A percentile compares a stretch with the other conserved stretches of the same genome.
Conservation (phyloP, 441 rosid genomes). For the Brassica hybrid region DNA sequence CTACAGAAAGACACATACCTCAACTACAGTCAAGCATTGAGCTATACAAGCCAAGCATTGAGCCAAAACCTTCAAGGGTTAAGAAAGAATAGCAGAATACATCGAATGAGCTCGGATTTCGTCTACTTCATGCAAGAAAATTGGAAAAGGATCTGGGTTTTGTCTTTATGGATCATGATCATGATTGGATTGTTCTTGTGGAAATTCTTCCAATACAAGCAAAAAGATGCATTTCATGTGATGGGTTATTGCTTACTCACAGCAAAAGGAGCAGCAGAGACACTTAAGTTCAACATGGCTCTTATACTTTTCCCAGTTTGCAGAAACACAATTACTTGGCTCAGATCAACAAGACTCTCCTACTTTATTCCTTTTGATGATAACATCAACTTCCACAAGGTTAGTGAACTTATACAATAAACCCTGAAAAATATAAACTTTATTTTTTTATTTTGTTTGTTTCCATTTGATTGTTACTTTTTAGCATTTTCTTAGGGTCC, state of each 20-base stretch:
- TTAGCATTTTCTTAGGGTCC: slow-evolving; percentile 22
- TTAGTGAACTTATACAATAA: slow-evolving; percentile 25
- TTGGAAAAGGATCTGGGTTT: slow-evolving; percentile 46
- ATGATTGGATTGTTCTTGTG: slow-evolving; percentile 45
- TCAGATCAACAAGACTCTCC: slow-evolving; percentile 40
- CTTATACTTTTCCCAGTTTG: slow-evolving; percentile 74
- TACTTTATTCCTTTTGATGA: slow-evolving; percentile 45
- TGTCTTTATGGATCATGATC: slow-evolving; percentile 41
- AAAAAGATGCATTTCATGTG: slow-evolving; percentile 54
- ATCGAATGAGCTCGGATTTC: slow-evolving; percentile 39
- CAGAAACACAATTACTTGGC: slow-evolving; percentile 49
- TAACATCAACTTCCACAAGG: slow-evolving; percentile 52
- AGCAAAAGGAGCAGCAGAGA: slow-evolving; percentile 78
- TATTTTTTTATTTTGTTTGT: neutral
- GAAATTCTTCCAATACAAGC: slow-evolving; percentile 58
- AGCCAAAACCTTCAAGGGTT: slow-evolving; percentile 50
- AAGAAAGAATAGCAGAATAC: slow-evolving; percentile 43
- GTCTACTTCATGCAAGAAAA: slow-evolving; percentile 45
- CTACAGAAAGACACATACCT: slow-evolving; percentile 59
- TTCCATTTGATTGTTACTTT: slow-evolving; percentile 16
- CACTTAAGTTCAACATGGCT: slow-evolving; percentile 76
- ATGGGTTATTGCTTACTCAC: slow-evolving; percentile 73
- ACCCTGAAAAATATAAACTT: neutral
- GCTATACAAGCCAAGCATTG: slow-evolving; percentile 76
- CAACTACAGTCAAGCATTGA: slow-evolving; percentile 53